A percentile compares a stretch with the other conserved stretches of the same genome.
phyloP scores from a whole-genome alignment of 805 yeast genomes.

The Candida nanaspora region DNA sequence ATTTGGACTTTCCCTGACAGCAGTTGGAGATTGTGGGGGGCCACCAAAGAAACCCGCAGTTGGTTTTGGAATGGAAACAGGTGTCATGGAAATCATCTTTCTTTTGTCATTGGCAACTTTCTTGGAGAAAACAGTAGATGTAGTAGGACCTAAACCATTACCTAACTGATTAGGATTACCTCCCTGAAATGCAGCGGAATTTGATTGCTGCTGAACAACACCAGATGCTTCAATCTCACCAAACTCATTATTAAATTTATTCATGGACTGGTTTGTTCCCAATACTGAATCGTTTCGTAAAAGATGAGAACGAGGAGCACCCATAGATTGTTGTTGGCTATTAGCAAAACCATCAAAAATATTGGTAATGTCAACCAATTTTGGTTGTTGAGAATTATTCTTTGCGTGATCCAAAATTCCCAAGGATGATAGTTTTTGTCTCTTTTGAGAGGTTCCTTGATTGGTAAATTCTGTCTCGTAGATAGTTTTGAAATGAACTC shows the following conservation, averaged over 20 bases:
- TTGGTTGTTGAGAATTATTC: not conserved
- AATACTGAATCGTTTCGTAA: constrained; percentile 16
- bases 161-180: constrained; percentile 18
- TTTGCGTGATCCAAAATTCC: not conserved
- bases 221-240: constrained; percentile 62
- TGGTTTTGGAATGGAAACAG: constrained; percentile 6
- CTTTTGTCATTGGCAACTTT: constrained; percentile 35
- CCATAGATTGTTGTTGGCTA: not conserved
- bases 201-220: constrained; percentile 31
- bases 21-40: not conserved
- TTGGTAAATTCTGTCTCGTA: too few relatives aligned
- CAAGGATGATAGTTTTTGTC: not conserved
- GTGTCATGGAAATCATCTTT: constrained; percentile 26
- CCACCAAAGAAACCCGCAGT: not conserved
- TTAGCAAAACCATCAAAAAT: not conserved
- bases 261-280: constrained; percentile 7
- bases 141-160: constrained; percentile 57
- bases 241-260: constrained; percentile 28
- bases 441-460: too few relatives aligned
- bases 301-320: constrained; percentile 17
- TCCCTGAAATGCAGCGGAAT: constrained; percentile 16
- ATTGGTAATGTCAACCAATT: not conserved
- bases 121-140: constrained; percentile 49
- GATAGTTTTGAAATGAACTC: constrained; percentile 12
- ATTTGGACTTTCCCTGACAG: not conserved